Base-by-base conservation (phyloP, 257 asterid species). In the Plantago major region DNA sequence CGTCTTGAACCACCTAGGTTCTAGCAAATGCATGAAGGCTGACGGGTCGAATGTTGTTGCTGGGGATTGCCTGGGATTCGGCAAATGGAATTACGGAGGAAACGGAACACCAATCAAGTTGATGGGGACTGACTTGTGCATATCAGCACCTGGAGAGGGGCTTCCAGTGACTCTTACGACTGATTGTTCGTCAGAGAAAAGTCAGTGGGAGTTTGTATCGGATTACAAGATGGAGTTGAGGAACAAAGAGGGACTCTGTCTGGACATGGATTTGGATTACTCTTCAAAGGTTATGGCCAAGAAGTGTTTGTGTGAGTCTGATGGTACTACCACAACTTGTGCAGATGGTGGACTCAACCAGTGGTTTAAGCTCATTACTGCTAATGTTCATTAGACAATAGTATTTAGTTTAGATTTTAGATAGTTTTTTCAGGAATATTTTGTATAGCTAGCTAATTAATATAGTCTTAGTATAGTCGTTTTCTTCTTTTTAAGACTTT, bases 341-440 rank as follows among this genome's bases (percentile, higher is more conserved):
- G 67, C 13, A 10, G 46, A 61, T 16, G 60, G 71, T 62, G 73
- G 67, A 37, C 58, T 4, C 40, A 33, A 33, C 37, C 88, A 73
- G 46, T 77, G 80, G 89, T 82, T 82, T 55, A 68, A 67, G 50
- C 71, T 82, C 22, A 46, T 82, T 66, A 10, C 33, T 10, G 70
- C 77, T 5, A 68, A 78, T 60, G 61, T 58, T 42, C 9, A 58
- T n/a, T 22, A 12, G 40, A 22, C 26, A 22, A 22, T 22, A 22
- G 26, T 1, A 22, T 22, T 22, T 22, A 22, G 26, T 22, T 22
- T 22, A 22, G 26, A 22, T 22, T 22, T 22, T 22, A 22, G 26
- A 22, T 22, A 22, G 26, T 22, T 22, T 22, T 22, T 22, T 22
- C 26, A 22, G 26, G 26, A 22, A 1, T 22, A 22, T 22, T 22